Conservation (phyloP, 805 yeast genomes). For the Ogataea sp. region DNA sequence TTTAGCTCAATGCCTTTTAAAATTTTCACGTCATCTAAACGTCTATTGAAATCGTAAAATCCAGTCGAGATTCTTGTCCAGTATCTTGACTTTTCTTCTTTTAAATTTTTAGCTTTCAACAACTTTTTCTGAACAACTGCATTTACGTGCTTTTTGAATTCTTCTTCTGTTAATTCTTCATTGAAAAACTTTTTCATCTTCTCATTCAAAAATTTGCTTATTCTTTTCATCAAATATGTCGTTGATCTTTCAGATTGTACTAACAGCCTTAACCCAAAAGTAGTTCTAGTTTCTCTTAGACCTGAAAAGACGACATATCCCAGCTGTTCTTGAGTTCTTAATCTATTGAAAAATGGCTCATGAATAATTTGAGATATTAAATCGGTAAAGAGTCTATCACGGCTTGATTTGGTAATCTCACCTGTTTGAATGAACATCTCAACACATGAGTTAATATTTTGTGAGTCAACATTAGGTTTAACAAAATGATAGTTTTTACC, state of each 20-base stretch:
- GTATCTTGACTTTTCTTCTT: conserved; percentile 63
- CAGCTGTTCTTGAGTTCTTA: conserved; percentile 89
- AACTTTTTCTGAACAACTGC: conserved; percentile 59
- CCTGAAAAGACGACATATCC: conserved; percentile 93
- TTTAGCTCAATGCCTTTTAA: conserved; percentile 45
- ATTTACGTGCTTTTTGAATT: conserved; percentile 58
- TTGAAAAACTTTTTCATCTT: conserved; percentile 34
- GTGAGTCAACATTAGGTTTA: conserved; percentile 45
- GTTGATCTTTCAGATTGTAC: conserved; percentile 80
- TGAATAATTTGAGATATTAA: conserved; percentile 63
- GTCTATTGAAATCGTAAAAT: conserved; percentile 63
- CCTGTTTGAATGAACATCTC: conserved; percentile 72
- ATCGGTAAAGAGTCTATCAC: conserved; percentile 44
- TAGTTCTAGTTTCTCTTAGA: conserved; percentile 56
- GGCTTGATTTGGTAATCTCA: conserved; percentile 31
- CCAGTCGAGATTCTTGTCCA: conserved; percentile 68
- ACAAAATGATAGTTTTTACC: conserved; percentile 38
- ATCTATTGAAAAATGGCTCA: conserved; percentile 85
- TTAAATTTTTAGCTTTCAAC: conserved; percentile 68
- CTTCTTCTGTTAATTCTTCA: conserved; percentile 47
- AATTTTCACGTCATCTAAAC: conserved; percentile 47
- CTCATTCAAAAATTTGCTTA: conserved; percentile 50
- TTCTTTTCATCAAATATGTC: conserved; percentile 66
- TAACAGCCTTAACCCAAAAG: conserved; percentile 63
- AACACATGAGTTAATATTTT: conserved; percentile 77